Conservation (phyloP, 257 asterid species). For the Gentiana macrophylla region DNA sequence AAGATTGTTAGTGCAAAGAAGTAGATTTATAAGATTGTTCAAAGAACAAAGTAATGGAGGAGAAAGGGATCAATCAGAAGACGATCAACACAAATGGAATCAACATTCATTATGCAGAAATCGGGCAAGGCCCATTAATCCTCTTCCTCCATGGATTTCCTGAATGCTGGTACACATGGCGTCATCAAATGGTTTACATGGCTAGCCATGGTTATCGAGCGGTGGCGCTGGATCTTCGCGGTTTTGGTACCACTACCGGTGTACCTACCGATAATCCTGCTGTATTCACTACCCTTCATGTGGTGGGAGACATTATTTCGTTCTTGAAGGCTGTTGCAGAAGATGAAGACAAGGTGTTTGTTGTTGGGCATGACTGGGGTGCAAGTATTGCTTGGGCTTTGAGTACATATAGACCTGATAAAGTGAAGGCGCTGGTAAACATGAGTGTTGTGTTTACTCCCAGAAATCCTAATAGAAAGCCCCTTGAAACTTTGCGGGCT, state of each 20-base stretch:
- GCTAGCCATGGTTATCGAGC: slow-evolving; percentile 53
- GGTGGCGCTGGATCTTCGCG: slow-evolving; percentile 83
- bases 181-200: slow-evolving; percentile 59
- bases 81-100: slow-evolving; percentile 40
- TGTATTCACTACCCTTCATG: slow-evolving; percentile 46
- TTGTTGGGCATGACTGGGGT: slow-evolving; percentile 91
- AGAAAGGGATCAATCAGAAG: slow-evolving; percentile 43
- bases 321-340: slow-evolving; percentile 35
- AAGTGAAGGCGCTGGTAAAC: slow-evolving; percentile 55
- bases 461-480: slow-evolving; percentile 39
- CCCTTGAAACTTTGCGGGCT: slow-evolving; percentile 30
- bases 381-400: slow-evolving; percentile 62
- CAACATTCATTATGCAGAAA: slow-evolving; percentile 46
- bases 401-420: slow-evolving; percentile 64
- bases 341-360: slow-evolving; percentile 43
- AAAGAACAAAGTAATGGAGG: slow-evolving; percentile 7
- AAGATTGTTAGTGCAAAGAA: too few species aligned
- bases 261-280: slow-evolving; percentile 29
- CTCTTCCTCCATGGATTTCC: slow-evolving; percentile 87
- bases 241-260: slow-evolving; percentile 53
- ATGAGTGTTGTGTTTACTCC: slow-evolving; percentile 54
- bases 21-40: too few species aligned
- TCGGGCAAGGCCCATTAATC: slow-evolving; percentile 62
- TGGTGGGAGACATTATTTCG: slow-evolving; percentile 52
- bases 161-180: slow-evolving; percentile 80